These are phyloP conservation scores for Microdochium nivale DNA, from an alignment of 2,329 filamentous ascomycete genomes.

Conservation along the genomic window DNA sequence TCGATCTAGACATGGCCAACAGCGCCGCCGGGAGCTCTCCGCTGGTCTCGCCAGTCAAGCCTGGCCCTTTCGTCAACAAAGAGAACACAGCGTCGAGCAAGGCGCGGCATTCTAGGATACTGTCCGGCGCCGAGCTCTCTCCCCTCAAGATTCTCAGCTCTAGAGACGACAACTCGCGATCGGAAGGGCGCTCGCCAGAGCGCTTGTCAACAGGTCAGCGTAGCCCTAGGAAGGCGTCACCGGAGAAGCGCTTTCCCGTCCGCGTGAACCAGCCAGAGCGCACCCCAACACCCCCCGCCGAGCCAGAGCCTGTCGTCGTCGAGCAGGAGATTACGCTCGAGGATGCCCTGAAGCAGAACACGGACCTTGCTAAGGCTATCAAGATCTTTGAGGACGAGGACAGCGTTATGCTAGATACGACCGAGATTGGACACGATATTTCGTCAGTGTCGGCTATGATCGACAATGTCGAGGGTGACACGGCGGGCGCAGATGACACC, in stretches of 20 bases:
- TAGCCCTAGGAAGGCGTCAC: conserved; percentile 36
- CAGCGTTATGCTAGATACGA: conserved; percentile 20
- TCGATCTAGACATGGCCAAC: not conserved
- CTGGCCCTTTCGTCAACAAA: conserved; percentile 25
- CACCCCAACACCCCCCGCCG: conserved; percentile 8
- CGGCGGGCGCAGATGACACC: conserved; percentile 57
- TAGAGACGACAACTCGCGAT: conserved; percentile 12
- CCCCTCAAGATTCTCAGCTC: conserved; percentile 45
- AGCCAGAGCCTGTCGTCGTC: conserved; percentile 9
- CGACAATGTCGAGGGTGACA: conserved; percentile 18
- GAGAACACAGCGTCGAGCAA: conserved; percentile 40
- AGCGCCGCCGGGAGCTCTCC: conserved; percentile 17
- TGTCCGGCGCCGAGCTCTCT: conserved; percentile 48
- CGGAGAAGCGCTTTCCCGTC: conserved; percentile 53
- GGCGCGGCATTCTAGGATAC: conserved; percentile 42
- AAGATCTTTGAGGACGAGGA: conserved; percentile 52
- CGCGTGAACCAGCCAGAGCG: conserved; percentile 31
- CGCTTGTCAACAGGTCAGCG: conserved; percentile 14
- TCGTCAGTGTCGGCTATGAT: conserved; percentile 7
- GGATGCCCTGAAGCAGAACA: conserved; percentile 44
- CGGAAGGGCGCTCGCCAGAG: conserved; percentile 12
- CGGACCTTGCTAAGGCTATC: conserved; percentile 49
- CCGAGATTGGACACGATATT: conserved; percentile 19
- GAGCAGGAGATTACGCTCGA: conserved; percentile 39
- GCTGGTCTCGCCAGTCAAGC: conserved; percentile 21